These are phyloP conservation scores for Phyllosticta paracitricarpa DNA, from an alignment of 2,329 filamentous ascomycete genomes.

Conservation along the genomic window DNA sequence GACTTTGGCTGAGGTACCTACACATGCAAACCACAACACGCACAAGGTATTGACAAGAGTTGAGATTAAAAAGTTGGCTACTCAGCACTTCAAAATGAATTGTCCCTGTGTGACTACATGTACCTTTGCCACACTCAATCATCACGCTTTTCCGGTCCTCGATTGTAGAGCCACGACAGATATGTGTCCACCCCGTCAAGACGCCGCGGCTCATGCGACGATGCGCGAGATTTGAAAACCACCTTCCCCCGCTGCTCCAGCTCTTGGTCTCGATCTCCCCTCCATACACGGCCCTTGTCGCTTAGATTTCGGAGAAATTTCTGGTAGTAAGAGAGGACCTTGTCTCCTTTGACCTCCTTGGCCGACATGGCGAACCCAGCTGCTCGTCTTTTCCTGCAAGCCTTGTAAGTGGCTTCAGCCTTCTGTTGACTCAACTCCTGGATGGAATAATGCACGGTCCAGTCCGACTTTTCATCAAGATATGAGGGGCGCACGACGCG, in stretches of 20 bases:
- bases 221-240: not conserved
- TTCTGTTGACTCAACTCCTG: not conserved
- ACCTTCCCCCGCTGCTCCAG: not conserved
- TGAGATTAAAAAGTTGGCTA: too few relatives aligned
- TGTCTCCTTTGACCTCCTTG: slow-evolving; percentile 12
- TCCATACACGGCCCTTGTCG: slow-evolving; percentile 48
- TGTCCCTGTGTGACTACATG: not conserved
- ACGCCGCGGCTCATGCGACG: not conserved
- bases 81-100: too few relatives aligned
- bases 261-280: slow-evolving; percentile 42
- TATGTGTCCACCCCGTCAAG: not conserved
- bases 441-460: slow-evolving; percentile 61
- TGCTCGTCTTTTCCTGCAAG: slow-evolving; percentile 36
- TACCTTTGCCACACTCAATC: not conserved
- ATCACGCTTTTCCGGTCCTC: not conserved
- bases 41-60: too few relatives aligned
- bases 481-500: slow-evolving; percentile 51
- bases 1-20: too few relatives aligned
- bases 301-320: slow-evolving; percentile 37
- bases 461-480: slow-evolving; percentile 41
- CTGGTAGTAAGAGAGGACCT: slow-evolving; percentile 32
- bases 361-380: slow-evolving; percentile 24
- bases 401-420: not conserved
- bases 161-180: slow-evolving; percentile 5
- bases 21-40: too few relatives aligned